phyloP scores from a whole-genome alignment of 2,329 filamentous ascomycete species.

The Neurospora crassa region DNA sequence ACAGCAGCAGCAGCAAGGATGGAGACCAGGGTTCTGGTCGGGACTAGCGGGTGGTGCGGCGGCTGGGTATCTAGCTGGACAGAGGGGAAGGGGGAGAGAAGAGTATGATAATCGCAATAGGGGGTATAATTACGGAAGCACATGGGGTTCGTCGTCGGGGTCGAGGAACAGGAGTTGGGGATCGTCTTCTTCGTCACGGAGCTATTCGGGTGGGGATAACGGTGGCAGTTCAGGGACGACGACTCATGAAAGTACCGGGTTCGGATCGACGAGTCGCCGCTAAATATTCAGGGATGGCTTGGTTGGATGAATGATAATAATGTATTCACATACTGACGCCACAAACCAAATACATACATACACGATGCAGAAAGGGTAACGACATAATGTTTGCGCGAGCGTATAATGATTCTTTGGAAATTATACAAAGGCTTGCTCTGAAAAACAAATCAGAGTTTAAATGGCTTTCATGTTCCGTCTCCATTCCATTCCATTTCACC shows the following conservation, averaged over 20 bases:
- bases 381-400: background rate
- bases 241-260: constrained; percentile 58
- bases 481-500: background rate
- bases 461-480: background rate
- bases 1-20: constrained; percentile 30
- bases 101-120: constrained; percentile 25
- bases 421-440: background rate
- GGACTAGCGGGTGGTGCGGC: constrained; percentile 60
- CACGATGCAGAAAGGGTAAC: background rate
- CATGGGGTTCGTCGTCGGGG: constrained; percentile 23
- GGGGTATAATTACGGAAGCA: constrained; percentile 24
- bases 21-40: constrained; percentile 68
- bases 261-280: constrained; percentile 57
- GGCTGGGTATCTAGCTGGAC: constrained; percentile 55
- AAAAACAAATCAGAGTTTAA: background rate
- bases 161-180: constrained; percentile 23
- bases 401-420: background rate
- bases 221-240: constrained; percentile 24
- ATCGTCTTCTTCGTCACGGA: constrained; percentile 16
- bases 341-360: background rate
- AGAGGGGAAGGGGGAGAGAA: constrained; percentile 27
- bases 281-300: constrained; percentile 20
- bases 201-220: background rate
- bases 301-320: background rate
- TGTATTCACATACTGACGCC: background rate